Percentiles rank a stretch among this genome's conserved stretches.
These are phyloP conservation scores for Suhomyces anneliseae DNA, from an alignment of 1,139 yeast species.

Conservation along the genomic window DNA sequence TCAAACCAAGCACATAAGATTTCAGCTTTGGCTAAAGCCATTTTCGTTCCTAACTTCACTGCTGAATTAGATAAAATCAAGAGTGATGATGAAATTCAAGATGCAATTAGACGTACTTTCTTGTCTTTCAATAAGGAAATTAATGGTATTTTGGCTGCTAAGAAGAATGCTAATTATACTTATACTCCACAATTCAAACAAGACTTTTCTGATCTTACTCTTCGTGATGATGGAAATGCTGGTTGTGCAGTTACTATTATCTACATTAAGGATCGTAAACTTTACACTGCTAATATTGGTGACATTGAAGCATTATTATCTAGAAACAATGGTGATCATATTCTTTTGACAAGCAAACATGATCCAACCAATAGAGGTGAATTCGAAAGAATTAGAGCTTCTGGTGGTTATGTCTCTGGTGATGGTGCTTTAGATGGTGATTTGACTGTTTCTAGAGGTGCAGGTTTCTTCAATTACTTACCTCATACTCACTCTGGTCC, in stretches of 20 bases:
- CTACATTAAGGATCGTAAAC: conserved; percentile 66
- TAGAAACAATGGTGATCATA: conserved; percentile 76
- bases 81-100: conserved; percentile 45
- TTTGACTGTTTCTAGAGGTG: conserved; percentile 82
- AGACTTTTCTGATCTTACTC: conserved; percentile 46
- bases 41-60: conserved; percentile 62
- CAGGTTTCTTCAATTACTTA: conserved; percentile 81
- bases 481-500: conserved; percentile 94
- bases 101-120: conserved; percentile 80
- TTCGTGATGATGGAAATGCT: conserved; percentile 67
- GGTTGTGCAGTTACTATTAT: conserved; percentile 86
- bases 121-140: conserved; percentile 79
- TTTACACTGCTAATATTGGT: conserved; percentile 88
- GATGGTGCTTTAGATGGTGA: conserved; percentile 86
- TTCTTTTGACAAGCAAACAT: conserved; percentile 72
- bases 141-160: conserved; percentile 41
- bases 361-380: conserved; percentile 81
- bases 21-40: conserved; percentile 72
- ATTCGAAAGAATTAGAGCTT: conserved; percentile 81
- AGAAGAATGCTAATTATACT: conserved; percentile 30
- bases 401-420: conserved; percentile 88
- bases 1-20: conserved; percentile 64
- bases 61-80: conserved; percentile 59
- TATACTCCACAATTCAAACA: conserved; percentile 22
- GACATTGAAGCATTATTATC: conserved; percentile 84